phyloP scores from a whole-genome alignment of 1,139 yeast genomes.

The Candida anutae region DNA sequence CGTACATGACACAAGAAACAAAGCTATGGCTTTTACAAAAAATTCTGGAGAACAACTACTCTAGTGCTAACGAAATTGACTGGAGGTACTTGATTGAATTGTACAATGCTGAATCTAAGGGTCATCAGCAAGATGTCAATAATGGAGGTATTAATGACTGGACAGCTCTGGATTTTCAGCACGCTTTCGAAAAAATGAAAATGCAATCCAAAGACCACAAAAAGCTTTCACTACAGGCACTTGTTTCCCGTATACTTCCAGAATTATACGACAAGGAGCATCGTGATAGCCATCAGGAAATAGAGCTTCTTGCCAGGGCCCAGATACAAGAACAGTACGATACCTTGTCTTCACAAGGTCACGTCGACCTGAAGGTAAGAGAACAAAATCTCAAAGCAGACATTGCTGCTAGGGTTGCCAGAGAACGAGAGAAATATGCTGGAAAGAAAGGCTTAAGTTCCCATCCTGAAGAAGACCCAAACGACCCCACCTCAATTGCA shows the following conservation, averaged over 20 bases:
- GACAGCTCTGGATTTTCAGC: slow-evolving; percentile 27
- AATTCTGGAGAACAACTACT: slow-evolving; percentile 40
- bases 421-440: background rate
- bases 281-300: background rate
- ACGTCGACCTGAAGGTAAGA: background rate
- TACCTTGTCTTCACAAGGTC: background rate
- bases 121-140: slow-evolving; percentile 2
- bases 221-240: slow-evolving; percentile 15
- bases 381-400: background rate
- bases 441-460: background rate
- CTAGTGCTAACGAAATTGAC: slow-evolving; percentile 45
- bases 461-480: slow-evolving; percentile 5
- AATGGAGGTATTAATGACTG: slow-evolving; percentile 10
- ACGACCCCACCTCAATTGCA: slow-evolving; percentile 26
- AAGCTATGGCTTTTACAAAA: slow-evolving; percentile 51
- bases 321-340: background rate
- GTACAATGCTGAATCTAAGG: slow-evolving; percentile 6
- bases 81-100: slow-evolving; percentile 41
- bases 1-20: slow-evolving; percentile 42
- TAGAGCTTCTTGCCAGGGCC: background rate
- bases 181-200: slow-evolving; percentile 29
- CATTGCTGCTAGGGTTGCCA: too few relatives aligned
- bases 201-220: slow-evolving; percentile 22
- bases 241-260: slow-evolving; percentile 14
- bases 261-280: background rate